These are phyloP conservation scores for Sugiyamaella grinbergsii DNA, from an alignment of 1,139 yeast genomes.

Conservation along the genomic window DNA sequence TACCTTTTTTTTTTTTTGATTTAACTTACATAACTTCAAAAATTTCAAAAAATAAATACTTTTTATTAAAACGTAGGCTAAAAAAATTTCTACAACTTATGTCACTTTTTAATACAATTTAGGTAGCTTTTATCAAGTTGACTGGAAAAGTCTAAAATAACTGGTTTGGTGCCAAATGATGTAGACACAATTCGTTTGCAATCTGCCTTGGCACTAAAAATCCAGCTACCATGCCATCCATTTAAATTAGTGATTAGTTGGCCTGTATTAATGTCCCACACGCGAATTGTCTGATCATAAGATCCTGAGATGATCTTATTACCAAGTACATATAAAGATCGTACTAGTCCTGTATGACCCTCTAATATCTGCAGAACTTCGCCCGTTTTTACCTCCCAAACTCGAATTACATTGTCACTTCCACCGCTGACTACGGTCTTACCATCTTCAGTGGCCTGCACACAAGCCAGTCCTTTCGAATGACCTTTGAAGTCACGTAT, in stretches of 20 bases:
- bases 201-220: conserved; percentile 42
- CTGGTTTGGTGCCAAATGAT: conserved; percentile 41
- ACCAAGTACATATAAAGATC: conserved; percentile 38
- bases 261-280: conserved; percentile 43
- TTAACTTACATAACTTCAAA: neutral
- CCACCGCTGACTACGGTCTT: conserved; percentile 40
- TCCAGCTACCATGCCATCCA: conserved; percentile 43
- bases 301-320: conserved; percentile 42
- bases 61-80: neutral
- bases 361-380: conserved; percentile 34
- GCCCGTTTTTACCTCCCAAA: conserved; percentile 42
- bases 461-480: conserved; percentile 44
- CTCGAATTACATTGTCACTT: conserved; percentile 42
- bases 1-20: neutral
- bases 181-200: conserved; percentile 39
- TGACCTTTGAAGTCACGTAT: conserved; percentile 40
- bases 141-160: conserved; percentile 40
- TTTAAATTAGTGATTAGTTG: conserved; percentile 34
- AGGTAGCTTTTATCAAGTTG: conserved; percentile 35
- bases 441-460: conserved; percentile 36
- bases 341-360: conserved; percentile 41
- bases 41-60: conserved; percentile 5
- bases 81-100: neutral
- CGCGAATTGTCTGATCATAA: conserved; percentile 43
- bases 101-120: conserved; percentile 27